Percentiles rank a stretch among this genome's conserved stretches.
Conservation (phyloP, 495 filamentous ascomycete species). For the Articulospora tetracladia region DNA sequence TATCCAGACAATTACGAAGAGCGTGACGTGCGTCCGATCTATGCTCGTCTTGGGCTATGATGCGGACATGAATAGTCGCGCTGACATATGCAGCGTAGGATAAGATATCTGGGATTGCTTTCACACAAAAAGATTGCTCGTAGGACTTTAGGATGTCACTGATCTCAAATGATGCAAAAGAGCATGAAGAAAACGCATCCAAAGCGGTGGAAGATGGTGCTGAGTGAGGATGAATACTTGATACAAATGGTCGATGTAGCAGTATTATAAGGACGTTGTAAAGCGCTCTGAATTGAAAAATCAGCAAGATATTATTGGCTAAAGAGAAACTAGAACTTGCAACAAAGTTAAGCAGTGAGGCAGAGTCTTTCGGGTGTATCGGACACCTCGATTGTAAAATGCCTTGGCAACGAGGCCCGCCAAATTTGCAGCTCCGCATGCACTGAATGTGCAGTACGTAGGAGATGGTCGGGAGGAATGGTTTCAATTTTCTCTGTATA, state of each 20-base stretch:
- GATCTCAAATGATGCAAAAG: slow-evolving; percentile 24
- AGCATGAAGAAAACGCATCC: slow-evolving; percentile 25
- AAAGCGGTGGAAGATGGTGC: slow-evolving; percentile 22
- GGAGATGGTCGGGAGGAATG: too few species aligned
- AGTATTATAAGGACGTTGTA: slow-evolving; percentile 22
- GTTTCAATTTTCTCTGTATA: too few species aligned
- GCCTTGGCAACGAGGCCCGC: too few species aligned
- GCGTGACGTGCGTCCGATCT: slow-evolving; percentile 15
- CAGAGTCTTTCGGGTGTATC: too few species aligned
- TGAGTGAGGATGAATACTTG: slow-evolving; percentile 24
- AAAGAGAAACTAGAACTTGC: too few species aligned
- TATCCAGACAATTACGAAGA: too few species aligned
- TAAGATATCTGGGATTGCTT: slow-evolving; percentile 32
- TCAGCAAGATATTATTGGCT: not conserved
- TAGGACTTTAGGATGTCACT: slow-evolving; percentile 26
- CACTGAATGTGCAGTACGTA: too few species aligned
- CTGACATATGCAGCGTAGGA: slow-evolving; percentile 38
- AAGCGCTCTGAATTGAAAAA: slow-evolving; percentile 17
- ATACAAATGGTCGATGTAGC: slow-evolving; percentile 21
- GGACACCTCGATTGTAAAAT: too few species aligned
- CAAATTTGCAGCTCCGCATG: too few species aligned
- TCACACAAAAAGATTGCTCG: slow-evolving; percentile 27
- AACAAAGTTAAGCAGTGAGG: too few species aligned
- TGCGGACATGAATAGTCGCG: slow-evolving; percentile 34
- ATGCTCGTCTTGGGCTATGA: slow-evolving; percentile 30